Percentiles rank a stretch among this genome's conserved stretches.
phyloP scores from a whole-genome alignment of 768 basidiomycete genomes.

The Termitomyces heimii region DNA sequence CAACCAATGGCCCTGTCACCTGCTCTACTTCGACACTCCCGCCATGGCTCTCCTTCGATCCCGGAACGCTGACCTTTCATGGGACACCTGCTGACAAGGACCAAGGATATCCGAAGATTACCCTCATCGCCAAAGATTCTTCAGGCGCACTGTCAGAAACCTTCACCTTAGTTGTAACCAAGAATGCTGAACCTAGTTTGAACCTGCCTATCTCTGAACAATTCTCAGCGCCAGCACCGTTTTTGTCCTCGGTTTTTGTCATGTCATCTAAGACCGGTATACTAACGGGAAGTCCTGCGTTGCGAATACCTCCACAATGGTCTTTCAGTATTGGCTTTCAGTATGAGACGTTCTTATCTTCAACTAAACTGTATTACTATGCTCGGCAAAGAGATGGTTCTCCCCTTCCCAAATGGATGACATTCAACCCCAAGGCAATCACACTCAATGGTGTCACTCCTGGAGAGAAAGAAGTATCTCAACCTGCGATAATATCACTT shows the following conservation, averaged over 20 bases:
- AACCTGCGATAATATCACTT: slow-evolving; percentile 42
- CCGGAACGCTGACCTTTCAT: slow-evolving; percentile 47
- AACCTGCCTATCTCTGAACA: slow-evolving; percentile 49
- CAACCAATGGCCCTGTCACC: slow-evolving; percentile 31
- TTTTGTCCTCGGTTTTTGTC: slow-evolving; percentile 72
- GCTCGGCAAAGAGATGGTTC: slow-evolving; percentile 64
- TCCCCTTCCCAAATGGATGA: slow-evolving; percentile 68
- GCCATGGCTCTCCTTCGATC: slow-evolving; percentile 73
- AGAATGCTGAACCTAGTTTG: slow-evolving; percentile 46
- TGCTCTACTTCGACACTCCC: slow-evolving; percentile 61
- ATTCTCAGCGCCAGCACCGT: slow-evolving; percentile 53
- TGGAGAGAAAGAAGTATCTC: slow-evolving; percentile 25
- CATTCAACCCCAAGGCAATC: slow-evolving; percentile 57
- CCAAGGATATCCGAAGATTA: slow-evolving; percentile 56
- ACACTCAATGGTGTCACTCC: slow-evolving; percentile 83
- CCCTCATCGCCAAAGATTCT: slow-evolving; percentile 55
- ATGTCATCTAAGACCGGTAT: slow-evolving; percentile 58
- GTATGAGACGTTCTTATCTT: slow-evolving; percentile 50
- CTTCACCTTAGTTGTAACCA: slow-evolving; percentile 54
- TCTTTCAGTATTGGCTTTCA: slow-evolving; percentile 88
- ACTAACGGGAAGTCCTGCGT: slow-evolving; percentile 37
- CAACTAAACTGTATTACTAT: slow-evolving; percentile 51
- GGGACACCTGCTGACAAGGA: slow-evolving; percentile 65
- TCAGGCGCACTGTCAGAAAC: slow-evolving; percentile 44
- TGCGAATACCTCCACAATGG: slow-evolving; percentile 79